Evolutionary conservation across 1,284 basidiomycete species (phyloP).

Genomic region (Cutaneotrichosporon daszewskae): DNA sequence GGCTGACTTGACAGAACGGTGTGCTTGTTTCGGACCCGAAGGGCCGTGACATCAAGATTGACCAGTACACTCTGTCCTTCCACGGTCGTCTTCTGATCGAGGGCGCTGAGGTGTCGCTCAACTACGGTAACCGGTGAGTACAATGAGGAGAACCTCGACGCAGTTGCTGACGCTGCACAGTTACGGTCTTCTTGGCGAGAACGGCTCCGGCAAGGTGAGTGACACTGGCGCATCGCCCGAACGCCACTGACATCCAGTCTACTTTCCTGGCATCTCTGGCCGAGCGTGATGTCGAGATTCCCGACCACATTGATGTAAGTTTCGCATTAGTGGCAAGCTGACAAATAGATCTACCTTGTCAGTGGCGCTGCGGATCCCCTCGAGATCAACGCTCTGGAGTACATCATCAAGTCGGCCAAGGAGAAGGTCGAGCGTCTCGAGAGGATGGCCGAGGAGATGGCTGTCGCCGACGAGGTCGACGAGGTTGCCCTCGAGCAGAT

Average conservation of each 20-base stretch:
- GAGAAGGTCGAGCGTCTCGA: conserved; percentile 95
- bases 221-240: too few species aligned
- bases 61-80: conserved; percentile 92
- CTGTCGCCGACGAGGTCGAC: conserved; percentile 80
- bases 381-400: conserved; percentile 93
- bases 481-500: conserved; percentile 78
- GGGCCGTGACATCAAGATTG: conserved; percentile 94
- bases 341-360: conserved; percentile 77
- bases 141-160: not conserved
- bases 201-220: conserved; percentile 98
- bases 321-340: too few species aligned
- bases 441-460: conserved; percentile 89
- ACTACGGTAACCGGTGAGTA: conserved; percentile 81
- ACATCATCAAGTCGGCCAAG: conserved; percentile 86
- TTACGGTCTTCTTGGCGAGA: conserved; percentile 91
- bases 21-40: conserved; percentile 89
- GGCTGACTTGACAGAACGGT: conserved; percentile 53
- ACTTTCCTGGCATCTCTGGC: conserved; percentile 61
- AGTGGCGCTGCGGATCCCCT: conserved; percentile 92
- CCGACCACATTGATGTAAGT: conserved; percentile 76
- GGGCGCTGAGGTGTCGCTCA: conserved; percentile 80
- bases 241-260: too few species aligned
- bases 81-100: conserved; percentile 93
- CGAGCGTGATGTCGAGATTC: conserved; percentile 89
- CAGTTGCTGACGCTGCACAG: too few species aligned